Evolutionary conservation across 2,329 filamentous ascomycete species (phyloP), one percentile per base, ranked within the genome.

Genomic region (Fusarium pseudograminearum): DNA sequence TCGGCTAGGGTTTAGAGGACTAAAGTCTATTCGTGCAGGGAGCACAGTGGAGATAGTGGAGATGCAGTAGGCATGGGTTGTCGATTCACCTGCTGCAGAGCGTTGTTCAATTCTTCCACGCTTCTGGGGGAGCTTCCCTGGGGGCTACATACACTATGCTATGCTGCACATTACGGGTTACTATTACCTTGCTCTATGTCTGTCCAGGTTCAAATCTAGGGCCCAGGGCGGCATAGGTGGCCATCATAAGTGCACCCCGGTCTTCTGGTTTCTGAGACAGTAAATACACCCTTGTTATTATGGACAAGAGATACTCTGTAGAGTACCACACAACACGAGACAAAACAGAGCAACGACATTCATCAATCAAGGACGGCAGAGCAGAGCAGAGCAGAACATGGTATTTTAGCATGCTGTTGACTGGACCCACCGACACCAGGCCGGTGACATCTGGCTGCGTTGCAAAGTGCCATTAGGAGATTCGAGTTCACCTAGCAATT

Each of bases 1-100:
- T 71, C 64, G 69, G 67, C 67, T 73, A 74, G 72, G 60, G 66
- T 55, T 36, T 33, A 57, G 60, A 69, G 65, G 47, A 42, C 58
- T 54, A 74, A 74, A 74, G 71, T 71, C 59, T 74, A 74, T 73
- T 73, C 52, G 40, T 41, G 59, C 61, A 72, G 58, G 62, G 62
- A 56, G 34, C 36, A 33, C 53, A 53, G 46, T 64, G 57, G 41
- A 26, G 26, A n/a, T 15, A 61, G 46, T 61, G 47, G 61, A 40
- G 61, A 26, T 31, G n/a, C 18, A 28, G 36, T 48, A 54, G 46
- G 41, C 41, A 54, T 65, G 55, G 61, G 40, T 42, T 61, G 54
- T 60, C 61, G 61, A 65, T 65, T 65, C 31, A 55, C 50, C 50
- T 56, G 38, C 61, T 66, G 36, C 48, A 50, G 61, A 54, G 60